These are phyloP conservation scores for Phytophthora pluvialis DNA, from an alignment of 352 stramenopile genomes.

Conservation along the genomic window DNA sequence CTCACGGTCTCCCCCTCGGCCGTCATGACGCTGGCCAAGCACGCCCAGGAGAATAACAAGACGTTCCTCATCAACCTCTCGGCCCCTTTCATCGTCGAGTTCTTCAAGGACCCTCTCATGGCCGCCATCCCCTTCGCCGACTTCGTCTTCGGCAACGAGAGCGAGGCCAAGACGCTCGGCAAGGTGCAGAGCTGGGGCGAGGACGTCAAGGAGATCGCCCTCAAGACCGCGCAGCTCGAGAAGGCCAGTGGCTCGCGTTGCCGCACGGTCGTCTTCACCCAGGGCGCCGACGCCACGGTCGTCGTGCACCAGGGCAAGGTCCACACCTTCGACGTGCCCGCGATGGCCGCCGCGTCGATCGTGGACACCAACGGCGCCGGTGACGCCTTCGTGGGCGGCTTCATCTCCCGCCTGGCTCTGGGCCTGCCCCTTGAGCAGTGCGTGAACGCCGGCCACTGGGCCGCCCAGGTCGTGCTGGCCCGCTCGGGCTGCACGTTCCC, in stretches of 20 bases:
- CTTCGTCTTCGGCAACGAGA: slow-evolving; percentile 99
- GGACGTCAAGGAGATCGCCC: slow-evolving; percentile 90
- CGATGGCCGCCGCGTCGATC: slow-evolving; percentile 90
- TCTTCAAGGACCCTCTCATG: slow-evolving; percentile 97
- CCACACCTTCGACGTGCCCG: slow-evolving; percentile 91
- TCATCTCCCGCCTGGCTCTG: slow-evolving; percentile 94
- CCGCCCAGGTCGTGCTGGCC: slow-evolving; percentile 97
- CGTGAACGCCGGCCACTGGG: slow-evolving; percentile 97
- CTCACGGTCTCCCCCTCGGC: slow-evolving; percentile 96
- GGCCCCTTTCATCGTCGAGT: slow-evolving; percentile 98
- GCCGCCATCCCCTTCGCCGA: slow-evolving; percentile 95
- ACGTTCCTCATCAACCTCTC: slow-evolving; percentile 98
- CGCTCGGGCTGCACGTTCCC: slow-evolving; percentile 96
- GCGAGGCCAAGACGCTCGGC: slow-evolving; percentile 96
- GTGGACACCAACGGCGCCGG: slow-evolving; percentile 99
- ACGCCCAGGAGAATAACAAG: slow-evolving; percentile 94
- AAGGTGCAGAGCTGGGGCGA: slow-evolving; percentile 91
- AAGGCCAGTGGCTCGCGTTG: slow-evolving; percentile 93
- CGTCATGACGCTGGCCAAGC: slow-evolving; percentile 93
- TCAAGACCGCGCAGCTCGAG: slow-evolving; percentile 93
- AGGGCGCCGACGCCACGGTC: slow-evolving; percentile 96
- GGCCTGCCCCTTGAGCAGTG: slow-evolving; percentile 90
- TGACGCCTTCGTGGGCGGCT: slow-evolving; percentile 99
- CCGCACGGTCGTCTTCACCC: slow-evolving; percentile 98
- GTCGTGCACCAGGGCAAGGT: slow-evolving; percentile 96